Evolutionary conservation across 2,329 filamentous ascomycete genomes (phyloP).

Genomic region (Pestalotiopsis sp.): DNA sequence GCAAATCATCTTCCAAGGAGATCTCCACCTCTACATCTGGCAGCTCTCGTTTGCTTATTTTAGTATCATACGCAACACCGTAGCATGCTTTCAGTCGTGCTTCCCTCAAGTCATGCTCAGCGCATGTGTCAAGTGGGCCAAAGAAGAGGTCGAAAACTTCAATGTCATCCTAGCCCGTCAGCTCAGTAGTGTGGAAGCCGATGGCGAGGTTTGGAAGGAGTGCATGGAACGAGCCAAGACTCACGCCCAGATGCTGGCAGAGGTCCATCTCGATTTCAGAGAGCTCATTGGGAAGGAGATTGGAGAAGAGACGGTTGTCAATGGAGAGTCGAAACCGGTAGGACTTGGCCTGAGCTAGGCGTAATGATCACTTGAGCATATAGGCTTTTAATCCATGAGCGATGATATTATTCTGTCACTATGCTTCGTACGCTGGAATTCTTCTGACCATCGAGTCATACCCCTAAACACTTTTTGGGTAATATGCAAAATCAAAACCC

Average conservation of each 20-base stretch:
- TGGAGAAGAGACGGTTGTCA: conserved; percentile 21
- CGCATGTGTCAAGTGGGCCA: conserved; percentile 97
- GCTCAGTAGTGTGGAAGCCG: conserved; percentile 79
- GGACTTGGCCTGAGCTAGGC: not conserved
- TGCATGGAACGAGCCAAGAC: conserved; percentile 82
- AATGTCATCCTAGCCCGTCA: conserved; percentile 82
- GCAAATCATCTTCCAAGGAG: conserved; percentile 93
- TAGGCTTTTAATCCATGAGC: not conserved
- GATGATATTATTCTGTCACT: too few species aligned
- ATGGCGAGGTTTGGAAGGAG: conserved; percentile 75
- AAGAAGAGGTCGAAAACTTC: conserved; percentile 89
- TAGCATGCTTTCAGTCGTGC: conserved; percentile 83
- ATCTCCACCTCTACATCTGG: conserved; percentile 91
- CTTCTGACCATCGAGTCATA: too few species aligned
- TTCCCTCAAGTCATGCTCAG: conserved; percentile 89
- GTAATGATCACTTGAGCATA: not conserved
- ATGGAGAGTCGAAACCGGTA: conserved; percentile 14
- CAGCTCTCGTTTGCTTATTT: conserved; percentile 96
- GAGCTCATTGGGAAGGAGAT: conserved; percentile 72
- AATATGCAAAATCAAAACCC: too few species aligned
- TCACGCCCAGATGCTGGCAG: conserved; percentile 77
- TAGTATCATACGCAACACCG: conserved; percentile 89
- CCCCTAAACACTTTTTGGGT: too few species aligned
- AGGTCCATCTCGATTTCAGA: conserved; percentile 88
- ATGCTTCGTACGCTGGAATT: too few species aligned